Base-by-base conservation (phyloP, 148 eudicot genomes). In the Bassia scoparia region DNA sequence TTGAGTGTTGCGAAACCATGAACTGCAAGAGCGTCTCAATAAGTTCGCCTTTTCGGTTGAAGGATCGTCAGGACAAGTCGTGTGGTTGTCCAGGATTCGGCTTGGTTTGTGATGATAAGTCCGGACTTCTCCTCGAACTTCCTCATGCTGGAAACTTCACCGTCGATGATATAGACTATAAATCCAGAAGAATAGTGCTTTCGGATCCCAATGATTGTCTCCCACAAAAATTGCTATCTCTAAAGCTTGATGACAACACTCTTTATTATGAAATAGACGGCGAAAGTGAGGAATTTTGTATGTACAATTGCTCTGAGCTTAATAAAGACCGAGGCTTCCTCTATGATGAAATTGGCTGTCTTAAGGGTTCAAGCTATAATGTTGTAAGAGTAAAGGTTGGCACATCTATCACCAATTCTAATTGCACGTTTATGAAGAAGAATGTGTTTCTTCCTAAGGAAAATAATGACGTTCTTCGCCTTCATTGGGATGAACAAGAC, bases 71-170 rank as follows among this genome's bases (percentile, higher is more conserved):
- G 18, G 59, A 60, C 6, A 5, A 59, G 21, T 35, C 48, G 0
- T 69, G 73, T 48, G 68, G 73, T 2, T 3, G 21, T 17, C n/a
- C 79, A 21, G 79, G 68, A 5, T 76, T 76, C n/a, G 76, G 64
- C 2, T 61, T 77, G 24, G 43, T 29, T 31, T 77, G 80, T 54
- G 31, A 62, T 46, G 18, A 38, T 4, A 24, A 10, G 16, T 27
- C 0, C 54, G 70, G 10, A 26, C 70, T 61, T 3, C 54, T 53
- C 3, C 34, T 77, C 4, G 55, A 54, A 49, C 79, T 77, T 18
- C 69, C 68, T n/a, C 18, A 56, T 43, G 41, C 62, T 34, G 69
- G 58, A 15, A 31, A 21, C 2, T 27, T 77, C 15, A 53, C 17
- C 5, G 74, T 77, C 30, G 44, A 49, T 7, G 0, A 29, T 24